phyloP scores from a whole-genome alignment of 768 basidiomycete species.

The Amanita exitialis region DNA sequence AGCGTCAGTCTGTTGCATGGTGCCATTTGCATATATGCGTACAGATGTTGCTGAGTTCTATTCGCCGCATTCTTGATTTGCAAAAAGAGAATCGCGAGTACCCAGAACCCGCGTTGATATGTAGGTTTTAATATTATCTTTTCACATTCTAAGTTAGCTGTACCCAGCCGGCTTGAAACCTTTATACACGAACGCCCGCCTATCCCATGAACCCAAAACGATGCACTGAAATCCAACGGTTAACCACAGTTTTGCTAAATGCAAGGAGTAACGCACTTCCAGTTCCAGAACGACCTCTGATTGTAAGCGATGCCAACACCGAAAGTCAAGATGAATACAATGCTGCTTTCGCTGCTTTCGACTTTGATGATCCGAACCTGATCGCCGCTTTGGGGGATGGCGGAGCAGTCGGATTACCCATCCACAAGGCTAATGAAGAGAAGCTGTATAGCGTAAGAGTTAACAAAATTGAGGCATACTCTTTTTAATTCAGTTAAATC shows the following conservation, averaged over 20 bases:
- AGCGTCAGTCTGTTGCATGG: slow-evolving; percentile 8
- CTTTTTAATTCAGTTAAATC: slow-evolving; percentile 1
- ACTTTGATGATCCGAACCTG: slow-evolving; percentile 49
- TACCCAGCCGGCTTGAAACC: slow-evolving; percentile 48
- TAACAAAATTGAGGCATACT: not conserved
- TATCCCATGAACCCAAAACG: slow-evolving; percentile 28
- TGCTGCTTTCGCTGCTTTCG: slow-evolving; percentile 34
- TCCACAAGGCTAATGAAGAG: slow-evolving; percentile 33
- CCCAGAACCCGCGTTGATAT: slow-evolving; percentile 46
- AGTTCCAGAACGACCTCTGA: slow-evolving; percentile 23
- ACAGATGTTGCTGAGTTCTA: slow-evolving; percentile 45
- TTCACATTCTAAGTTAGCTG: not conserved
- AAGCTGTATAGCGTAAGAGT: slow-evolving; percentile 37
- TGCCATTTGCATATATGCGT: slow-evolving; percentile 25
- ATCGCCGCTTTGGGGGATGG: slow-evolving; percentile 40
- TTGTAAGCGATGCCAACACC: slow-evolving; percentile 25
- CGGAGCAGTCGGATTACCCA: slow-evolving; percentile 13
- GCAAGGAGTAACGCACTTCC: slow-evolving; percentile 41
- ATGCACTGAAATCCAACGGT: slow-evolving; percentile 44
- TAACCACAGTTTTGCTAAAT: slow-evolving; percentile 53
- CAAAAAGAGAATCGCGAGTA: slow-evolving; percentile 29
- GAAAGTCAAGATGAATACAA: slow-evolving; percentile 79
- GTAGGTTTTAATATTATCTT: slow-evolving; percentile 7
- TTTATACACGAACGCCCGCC: slow-evolving; percentile 32
- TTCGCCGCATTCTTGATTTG: slow-evolving; percentile 40